Percentiles rank a stretch among this genome's conserved stretches.
Evolutionary conservation across 179 eudicot species (phyloP).

Genomic region (Heliamphora ciliata): DNA sequence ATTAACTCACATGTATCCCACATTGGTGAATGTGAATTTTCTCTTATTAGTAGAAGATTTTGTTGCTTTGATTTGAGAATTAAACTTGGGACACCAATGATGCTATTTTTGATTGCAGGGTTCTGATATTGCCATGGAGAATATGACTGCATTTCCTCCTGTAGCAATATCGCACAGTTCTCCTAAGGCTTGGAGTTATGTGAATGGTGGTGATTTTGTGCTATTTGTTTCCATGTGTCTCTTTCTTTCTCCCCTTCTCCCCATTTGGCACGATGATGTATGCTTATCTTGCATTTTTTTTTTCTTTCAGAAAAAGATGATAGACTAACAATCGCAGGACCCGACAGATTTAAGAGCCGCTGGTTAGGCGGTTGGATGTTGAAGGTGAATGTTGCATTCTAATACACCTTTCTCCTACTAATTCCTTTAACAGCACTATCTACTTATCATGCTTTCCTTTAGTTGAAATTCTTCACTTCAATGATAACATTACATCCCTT

Average conservation of each 20-base stretch:
- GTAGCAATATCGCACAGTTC: conserved; percentile 13
- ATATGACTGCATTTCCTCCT: conserved; percentile 15
- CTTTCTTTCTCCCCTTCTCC: background rate
- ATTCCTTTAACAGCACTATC: background rate
- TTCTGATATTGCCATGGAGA: conserved; percentile 8
- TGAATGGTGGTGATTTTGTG: conserved; percentile 19
- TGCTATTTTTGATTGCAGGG: conserved; percentile 23
- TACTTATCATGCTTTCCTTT: background rate
- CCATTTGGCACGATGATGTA: background rate
- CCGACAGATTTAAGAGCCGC: conserved; percentile 55
- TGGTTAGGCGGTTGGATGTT: conserved; percentile 82
- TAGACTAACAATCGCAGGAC: conserved; percentile 21
- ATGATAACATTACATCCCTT: background rate
- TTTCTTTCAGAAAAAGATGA: conserved; percentile 33
- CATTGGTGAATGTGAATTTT: background rate
- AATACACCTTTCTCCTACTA: background rate
- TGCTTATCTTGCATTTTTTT: conserved; percentile 18
- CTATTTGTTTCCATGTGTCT: conserved; percentile 4
- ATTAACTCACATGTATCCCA: background rate
- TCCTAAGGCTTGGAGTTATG: conserved; percentile 9
- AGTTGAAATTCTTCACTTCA: background rate
- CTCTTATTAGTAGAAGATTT: background rate
- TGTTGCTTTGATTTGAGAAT: background rate
- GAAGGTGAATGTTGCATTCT: conserved; percentile 35
- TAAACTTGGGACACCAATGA: background rate